Base-by-base conservation (phyloP, 2,329 filamentous ascomycete species). In the Ophiostoma montium region DNA sequence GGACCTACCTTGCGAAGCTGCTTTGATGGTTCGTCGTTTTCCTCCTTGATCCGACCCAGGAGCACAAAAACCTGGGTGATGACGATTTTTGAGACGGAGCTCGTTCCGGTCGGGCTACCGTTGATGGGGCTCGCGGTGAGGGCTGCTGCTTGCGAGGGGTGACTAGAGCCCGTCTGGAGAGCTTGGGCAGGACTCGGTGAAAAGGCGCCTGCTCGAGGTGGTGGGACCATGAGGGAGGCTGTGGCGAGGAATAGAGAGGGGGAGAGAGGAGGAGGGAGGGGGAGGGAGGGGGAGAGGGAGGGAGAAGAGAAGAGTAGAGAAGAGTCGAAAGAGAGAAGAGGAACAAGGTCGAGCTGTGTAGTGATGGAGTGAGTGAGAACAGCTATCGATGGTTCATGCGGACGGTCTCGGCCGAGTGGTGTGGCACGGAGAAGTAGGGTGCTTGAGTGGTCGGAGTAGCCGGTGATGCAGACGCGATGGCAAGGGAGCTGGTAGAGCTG, bases 1-100 rank as follows among this genome's bases (percentile, higher is more conserved):
- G n/a, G n/a, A n/a, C n/a, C n/a, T 71, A 94, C 88, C 78, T 94
- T 94, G 66, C 82, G 81, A 61, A 98, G 83, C 70, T 94, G 89
- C 60, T 94, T 95, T 61, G 78, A 78, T 62, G 82, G 80, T 62
- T 79, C 63, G 61, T 85, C 88, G 69, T 88, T 88, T 65, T 94
- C 90, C 70, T 95, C 88, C 66, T 92, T 95, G 63, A 96, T 84
- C 32, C 87, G 88, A 69, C 89, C 92, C 57, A 98, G 76, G 51
- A 98, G 78, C 56, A 98, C 80, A 69, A 92, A 94, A 57, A 96
- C 81, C 71, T 98, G 92, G 56, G 92, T 88, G 61, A 95, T 82
- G 59, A 92, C 88, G 65, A 98, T 92, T 69, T 94, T 95, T 53
- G 84, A 84, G 59, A 96, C 74, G 62, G 82, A 82, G 62, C 67